Conservation (phyloP, 176 grass and related monocot species). For the Otatea glauca region DNA sequence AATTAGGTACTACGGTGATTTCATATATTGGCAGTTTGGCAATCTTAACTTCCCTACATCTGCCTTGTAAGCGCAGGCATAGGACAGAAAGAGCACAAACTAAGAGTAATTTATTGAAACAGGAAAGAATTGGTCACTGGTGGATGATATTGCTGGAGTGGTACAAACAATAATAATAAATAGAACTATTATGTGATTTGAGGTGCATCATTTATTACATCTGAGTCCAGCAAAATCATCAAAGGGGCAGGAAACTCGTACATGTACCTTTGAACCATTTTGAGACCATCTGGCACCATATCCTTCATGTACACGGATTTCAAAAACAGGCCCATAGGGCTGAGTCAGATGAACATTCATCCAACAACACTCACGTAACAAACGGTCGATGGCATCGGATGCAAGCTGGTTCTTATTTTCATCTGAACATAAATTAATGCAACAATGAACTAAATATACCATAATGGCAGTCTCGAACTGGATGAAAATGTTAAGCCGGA, state of each 20-base stretch:
- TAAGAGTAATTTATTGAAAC: background rate
- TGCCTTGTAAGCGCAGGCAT: background rate
- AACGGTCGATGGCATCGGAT: conserved; percentile 53
- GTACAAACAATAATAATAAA: background rate
- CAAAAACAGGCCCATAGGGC: conserved; percentile 71
- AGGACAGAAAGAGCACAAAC: background rate
- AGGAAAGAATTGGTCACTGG: background rate
- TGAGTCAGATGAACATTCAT: conserved; percentile 84
- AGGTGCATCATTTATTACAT: conserved; percentile 20
- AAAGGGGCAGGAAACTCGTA: conserved; percentile 8
- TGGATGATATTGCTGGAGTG: conserved; percentile 2
- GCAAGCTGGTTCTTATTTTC: conserved; percentile 68
- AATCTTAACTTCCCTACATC: background rate
- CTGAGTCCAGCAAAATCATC: background rate
- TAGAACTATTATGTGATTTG: background rate
- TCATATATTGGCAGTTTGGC: background rate
- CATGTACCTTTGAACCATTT: conserved; percentile 77
- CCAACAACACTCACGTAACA: conserved; percentile 72
- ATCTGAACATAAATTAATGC: conserved; percentile 56
- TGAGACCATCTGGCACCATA: conserved; percentile 91
- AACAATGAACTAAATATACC: conserved; percentile 40
- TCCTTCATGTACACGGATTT: conserved; percentile 80
- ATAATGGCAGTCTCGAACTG: conserved; percentile 3
- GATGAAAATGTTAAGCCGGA: conserved; percentile 29
- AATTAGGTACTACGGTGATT: background rate